A percentile compares a stretch with the other conserved stretches of the same genome.
These are phyloP conservation scores for Aspergillus texensis DNA, from an alignment of 2,329 filamentous ascomycete genomes.

Conservation along the genomic window DNA sequence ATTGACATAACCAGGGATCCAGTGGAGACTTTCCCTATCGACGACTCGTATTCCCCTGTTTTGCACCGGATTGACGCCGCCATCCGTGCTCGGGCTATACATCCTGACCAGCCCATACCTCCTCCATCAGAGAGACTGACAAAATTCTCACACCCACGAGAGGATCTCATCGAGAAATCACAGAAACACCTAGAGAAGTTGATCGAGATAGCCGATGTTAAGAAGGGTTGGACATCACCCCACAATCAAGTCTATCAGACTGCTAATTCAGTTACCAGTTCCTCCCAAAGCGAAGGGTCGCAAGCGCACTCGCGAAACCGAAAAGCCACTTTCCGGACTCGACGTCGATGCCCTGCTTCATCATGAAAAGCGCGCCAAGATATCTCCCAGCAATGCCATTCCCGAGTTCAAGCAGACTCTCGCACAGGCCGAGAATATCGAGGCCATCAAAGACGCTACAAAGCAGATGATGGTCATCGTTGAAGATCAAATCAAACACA, in stretches of 20 bases:
- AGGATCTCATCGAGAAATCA: slow-evolving; percentile 64
- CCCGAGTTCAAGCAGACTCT: slow-evolving; percentile 88
- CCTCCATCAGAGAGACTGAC: slow-evolving; percentile 66
- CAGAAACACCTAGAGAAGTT: slow-evolving; percentile 64
- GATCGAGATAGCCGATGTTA: slow-evolving; percentile 73
- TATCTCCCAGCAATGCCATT: slow-evolving; percentile 74
- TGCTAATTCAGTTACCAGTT: slow-evolving; percentile 55
- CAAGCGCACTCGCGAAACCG: slow-evolving; percentile 65
- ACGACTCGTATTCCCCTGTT: slow-evolving; percentile 80
- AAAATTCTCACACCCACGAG: slow-evolving; percentile 72
- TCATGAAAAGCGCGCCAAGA: slow-evolving; percentile 54
- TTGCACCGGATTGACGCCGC: slow-evolving; percentile 90
- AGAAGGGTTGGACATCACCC: slow-evolving; percentile 63
- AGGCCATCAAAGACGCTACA: slow-evolving; percentile 66
- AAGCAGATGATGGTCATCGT: slow-evolving; percentile 77
- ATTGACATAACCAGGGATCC: slow-evolving; percentile 44
- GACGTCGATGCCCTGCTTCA: slow-evolving; percentile 82
- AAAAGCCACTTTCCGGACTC: slow-evolving; percentile 86
- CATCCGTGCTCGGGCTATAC: slow-evolving; percentile 77
- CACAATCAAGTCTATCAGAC: slow-evolving; percentile 7
- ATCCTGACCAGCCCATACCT: slow-evolving; percentile 67
- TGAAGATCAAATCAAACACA: slow-evolving; percentile 67
- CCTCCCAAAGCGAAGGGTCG: slow-evolving; percentile 77
- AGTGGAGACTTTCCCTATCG: slow-evolving; percentile 72
- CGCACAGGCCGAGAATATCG: slow-evolving; percentile 59